Conservation (phyloP, 805 yeast species). For the Monosporozyma yasuniensis region DNA sequence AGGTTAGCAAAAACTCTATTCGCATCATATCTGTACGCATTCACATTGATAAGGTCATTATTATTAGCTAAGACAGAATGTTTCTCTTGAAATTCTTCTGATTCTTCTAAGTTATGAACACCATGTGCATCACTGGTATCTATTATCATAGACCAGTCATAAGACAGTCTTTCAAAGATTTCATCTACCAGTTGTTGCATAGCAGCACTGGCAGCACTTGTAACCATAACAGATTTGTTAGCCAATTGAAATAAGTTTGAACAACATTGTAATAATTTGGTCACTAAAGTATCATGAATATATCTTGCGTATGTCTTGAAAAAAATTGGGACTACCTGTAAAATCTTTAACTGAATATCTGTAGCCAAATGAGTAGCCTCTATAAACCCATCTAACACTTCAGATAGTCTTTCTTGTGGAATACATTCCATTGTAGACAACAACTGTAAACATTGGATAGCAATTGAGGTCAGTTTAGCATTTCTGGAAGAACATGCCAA, state of each 20-base stretch:
- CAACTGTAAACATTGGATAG: slow-evolving; percentile 62
- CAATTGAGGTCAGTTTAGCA: slow-evolving; percentile 60
- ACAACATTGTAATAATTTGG: slow-evolving; percentile 58
- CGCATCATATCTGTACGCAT: slow-evolving; percentile 57
- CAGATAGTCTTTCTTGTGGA: slow-evolving; percentile 42
- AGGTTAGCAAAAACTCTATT: slow-evolving; percentile 62
- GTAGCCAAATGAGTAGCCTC: slow-evolving; percentile 69
- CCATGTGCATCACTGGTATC: slow-evolving; percentile 18
- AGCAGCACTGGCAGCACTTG: slow-evolving; percentile 89
- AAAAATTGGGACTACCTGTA: slow-evolving; percentile 73
- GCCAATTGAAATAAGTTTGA: slow-evolving; percentile 54
- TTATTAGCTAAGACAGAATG: slow-evolving; percentile 40
- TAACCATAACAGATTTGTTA: slow-evolving; percentile 65
- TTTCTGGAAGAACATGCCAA: slow-evolving; percentile 66
- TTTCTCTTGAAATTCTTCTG: slow-evolving; percentile 16
- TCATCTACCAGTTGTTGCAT: slow-evolving; percentile 75
- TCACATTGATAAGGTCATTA: slow-evolving; percentile 35
- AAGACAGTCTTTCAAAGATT: slow-evolving; percentile 57
- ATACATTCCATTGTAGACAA: slow-evolving; percentile 48
- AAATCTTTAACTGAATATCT: slow-evolving; percentile 77
- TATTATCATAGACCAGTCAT: slow-evolving; percentile 5
- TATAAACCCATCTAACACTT: slow-evolving; percentile 55
- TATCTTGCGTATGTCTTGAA: slow-evolving; percentile 52
- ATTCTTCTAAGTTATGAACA: slow-evolving; percentile 9
- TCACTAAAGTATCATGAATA: slow-evolving; percentile 47